These are phyloP conservation scores for Solanum appendiculatum DNA, from an alignment of 257 asterid genomes.

Conservation along the genomic window DNA sequence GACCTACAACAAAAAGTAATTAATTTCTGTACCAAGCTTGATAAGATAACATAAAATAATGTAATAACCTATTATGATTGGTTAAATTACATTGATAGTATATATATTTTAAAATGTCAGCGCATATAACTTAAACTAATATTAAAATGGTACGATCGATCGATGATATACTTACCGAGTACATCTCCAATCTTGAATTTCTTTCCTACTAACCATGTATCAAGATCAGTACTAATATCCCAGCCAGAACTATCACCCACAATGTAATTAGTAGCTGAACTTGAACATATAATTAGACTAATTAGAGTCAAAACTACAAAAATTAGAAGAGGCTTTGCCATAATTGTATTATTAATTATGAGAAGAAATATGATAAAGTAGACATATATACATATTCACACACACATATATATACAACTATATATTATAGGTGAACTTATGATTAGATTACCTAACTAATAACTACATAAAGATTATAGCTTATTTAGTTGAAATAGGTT, in stretches of 20 bases:
- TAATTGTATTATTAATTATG: background rate
- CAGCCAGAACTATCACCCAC: slow-evolving; percentile 82
- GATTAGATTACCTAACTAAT: background rate
- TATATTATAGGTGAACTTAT: background rate
- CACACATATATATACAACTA: background rate
- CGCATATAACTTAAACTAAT: background rate
- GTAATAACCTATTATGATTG: background rate
- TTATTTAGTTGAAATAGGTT: background rate
- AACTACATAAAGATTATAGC: background rate
- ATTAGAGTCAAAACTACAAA: slow-evolving; percentile 7
- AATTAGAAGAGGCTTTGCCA: slow-evolving; percentile 27
- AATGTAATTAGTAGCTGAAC: slow-evolving; percentile 36
- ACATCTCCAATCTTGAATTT: slow-evolving; percentile 46
- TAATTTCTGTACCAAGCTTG: background rate
- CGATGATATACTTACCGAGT: slow-evolving; percentile 46
- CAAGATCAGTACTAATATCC: slow-evolving; percentile 84
- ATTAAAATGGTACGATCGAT: background rate
- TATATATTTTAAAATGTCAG: background rate
- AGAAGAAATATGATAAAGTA: background rate
- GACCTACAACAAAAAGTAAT: background rate
- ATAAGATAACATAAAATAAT: background rate
- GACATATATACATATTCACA: background rate
- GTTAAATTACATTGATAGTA: background rate
- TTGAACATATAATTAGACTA: slow-evolving; percentile 10
- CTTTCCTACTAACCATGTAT: slow-evolving; percentile 56